Percentiles rank a stretch among this genome's conserved stretches.
Evolutionary conservation across 495 filamentous ascomycete genomes (phyloP).

Genomic region (Paragyromitra xinjiangensis): DNA sequence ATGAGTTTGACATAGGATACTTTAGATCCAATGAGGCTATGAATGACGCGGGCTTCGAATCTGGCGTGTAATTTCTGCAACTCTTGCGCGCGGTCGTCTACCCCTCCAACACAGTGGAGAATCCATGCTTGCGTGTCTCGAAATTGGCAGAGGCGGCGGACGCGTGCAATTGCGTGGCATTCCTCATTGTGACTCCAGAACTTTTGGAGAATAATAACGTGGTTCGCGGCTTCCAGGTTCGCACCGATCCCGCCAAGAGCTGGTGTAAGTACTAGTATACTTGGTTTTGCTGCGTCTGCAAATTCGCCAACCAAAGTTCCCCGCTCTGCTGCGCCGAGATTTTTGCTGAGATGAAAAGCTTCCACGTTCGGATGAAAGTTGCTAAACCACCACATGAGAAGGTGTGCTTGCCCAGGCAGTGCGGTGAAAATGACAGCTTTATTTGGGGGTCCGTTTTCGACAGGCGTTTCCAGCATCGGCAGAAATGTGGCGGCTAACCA

Average conservation of each 20-base stretch:
- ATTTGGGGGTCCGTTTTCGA: too few relatives aligned
- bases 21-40: neutral
- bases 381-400: neutral
- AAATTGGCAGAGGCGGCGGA: neutral
- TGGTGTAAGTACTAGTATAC: neutral
- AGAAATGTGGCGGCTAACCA: neutral
- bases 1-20: neutral
- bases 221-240: neutral
- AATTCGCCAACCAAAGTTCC: neutral
- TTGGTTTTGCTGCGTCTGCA: neutral
- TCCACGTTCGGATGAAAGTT: neutral
- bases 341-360: neutral
- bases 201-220: neutral
- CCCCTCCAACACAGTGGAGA: neutral
- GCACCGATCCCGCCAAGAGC: neutral
- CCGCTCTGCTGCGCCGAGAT: neutral
- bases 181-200: neutral
- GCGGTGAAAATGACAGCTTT: too few relatives aligned
- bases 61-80: neutral
- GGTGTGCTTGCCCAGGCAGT: neutral
- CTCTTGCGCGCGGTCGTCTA: conserved; percentile 10
- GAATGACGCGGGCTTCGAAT: conserved; percentile 1
- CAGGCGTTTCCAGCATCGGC: neutral
- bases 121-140: neutral
- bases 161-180: neutral